Conservation (phyloP, 1,284 basidiomycete genomes). For the Trichosporon faecale region DNA sequence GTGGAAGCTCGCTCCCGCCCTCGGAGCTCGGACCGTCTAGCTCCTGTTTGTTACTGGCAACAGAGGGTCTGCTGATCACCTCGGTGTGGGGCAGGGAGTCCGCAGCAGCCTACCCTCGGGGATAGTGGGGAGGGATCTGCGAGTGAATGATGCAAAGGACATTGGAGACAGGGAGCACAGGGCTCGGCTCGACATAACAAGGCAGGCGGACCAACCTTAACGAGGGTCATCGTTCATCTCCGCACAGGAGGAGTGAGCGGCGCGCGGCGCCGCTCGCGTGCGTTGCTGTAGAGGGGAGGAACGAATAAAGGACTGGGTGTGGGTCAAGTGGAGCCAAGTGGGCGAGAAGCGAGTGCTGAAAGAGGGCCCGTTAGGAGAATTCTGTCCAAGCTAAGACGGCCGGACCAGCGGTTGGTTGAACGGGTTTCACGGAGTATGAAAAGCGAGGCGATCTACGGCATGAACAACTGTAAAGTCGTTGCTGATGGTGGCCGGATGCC, state of each 20-base stretch:
- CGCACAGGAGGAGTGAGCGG: background rate
- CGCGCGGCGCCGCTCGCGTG: background rate
- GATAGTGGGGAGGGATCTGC: background rate
- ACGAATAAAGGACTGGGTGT: background rate
- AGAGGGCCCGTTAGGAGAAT: background rate
- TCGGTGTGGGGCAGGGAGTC: background rate
- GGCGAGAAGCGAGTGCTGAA: background rate
- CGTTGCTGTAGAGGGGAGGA: background rate
- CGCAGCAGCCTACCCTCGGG: background rate
- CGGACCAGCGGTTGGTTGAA: background rate
- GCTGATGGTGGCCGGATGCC: background rate
- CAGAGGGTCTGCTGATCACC: background rate
- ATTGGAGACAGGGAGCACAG: background rate
- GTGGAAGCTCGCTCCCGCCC: background rate
- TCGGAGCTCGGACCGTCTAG: background rate
- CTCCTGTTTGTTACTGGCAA: background rate
- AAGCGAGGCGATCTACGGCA: background rate
- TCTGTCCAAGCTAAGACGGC: background rate
- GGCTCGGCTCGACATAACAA: background rate
- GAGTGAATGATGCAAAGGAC: background rate
- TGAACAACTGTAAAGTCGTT: background rate
- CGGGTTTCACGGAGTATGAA: background rate
- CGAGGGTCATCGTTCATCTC: background rate
- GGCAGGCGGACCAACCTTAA: background rate
- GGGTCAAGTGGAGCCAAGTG: background rate